A percentile compares a stretch with the other conserved stretches of the same genome.
phyloP scores from a whole-genome alignment of 1,284 basidiomycete genomes.

The Leucoagaricus sp. region DNA sequence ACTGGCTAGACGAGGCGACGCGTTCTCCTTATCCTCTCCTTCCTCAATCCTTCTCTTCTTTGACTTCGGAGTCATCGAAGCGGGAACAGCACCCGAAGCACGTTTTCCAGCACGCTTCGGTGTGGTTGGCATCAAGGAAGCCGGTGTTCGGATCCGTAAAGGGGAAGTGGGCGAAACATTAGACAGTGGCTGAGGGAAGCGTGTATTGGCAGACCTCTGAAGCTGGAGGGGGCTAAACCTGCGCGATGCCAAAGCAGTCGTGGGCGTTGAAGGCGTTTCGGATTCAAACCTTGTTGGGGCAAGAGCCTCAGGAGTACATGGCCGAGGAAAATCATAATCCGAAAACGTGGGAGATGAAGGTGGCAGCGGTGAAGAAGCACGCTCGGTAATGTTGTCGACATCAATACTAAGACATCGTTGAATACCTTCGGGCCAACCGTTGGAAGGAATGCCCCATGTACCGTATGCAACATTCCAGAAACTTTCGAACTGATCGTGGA shows the following conservation, averaged over 20 bases:
- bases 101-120: conserved; percentile 11
- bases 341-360: conserved; percentile 8
- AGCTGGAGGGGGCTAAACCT: conserved; percentile 26
- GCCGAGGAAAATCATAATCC: neutral
- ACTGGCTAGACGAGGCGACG: conserved; percentile 22
- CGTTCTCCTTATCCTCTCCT: conserved; percentile 33
- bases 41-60: conserved; percentile 29
- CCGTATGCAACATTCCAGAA: conserved; percentile 58
- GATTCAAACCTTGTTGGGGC: neutral
- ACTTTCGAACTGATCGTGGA: conserved; percentile 49
- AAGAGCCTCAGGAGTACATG: conserved; percentile 1
- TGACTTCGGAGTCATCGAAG: conserved; percentile 22
- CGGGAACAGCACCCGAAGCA: neutral
- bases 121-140: neutral
- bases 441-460: conserved; percentile 36
- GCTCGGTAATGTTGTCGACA: conserved; percentile 16
- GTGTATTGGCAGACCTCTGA: conserved; percentile 20
- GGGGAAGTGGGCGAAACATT: conserved; percentile 4
- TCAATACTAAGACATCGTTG: conserved; percentile 37
- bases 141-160: neutral
- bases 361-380: neutral
- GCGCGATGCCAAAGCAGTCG: conserved; percentile 18
- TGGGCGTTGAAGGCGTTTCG: conserved; percentile 18
- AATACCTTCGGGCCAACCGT: conserved; percentile 53
- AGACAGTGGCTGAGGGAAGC: neutral